Percentiles rank a stretch among this genome's conserved stretches.
Evolutionary conservation across 192 early-diverging fungal species (phyloP).

Genomic region (Backusella luteola): DNA sequence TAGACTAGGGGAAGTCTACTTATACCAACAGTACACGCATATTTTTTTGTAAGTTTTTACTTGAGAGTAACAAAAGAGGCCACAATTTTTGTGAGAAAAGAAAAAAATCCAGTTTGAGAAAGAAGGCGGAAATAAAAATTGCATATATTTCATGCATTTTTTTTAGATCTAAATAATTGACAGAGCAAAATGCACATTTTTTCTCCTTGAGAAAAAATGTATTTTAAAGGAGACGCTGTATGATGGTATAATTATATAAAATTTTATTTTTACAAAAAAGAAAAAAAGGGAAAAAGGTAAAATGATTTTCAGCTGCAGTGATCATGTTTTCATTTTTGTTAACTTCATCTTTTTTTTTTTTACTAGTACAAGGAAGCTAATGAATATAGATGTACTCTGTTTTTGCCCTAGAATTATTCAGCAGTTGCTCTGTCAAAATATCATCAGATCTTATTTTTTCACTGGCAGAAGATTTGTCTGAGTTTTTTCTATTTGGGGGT

Average conservation of each 20-base stretch:
- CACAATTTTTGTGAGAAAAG: not conserved
- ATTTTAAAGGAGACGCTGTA: not conserved
- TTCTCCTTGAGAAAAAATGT: not conserved
- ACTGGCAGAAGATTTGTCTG: not conserved
- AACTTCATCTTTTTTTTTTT: not conserved
- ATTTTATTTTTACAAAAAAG: conserved; percentile 1
- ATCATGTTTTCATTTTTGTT: not conserved
- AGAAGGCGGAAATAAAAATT: too few species aligned
- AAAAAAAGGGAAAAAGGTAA: not conserved
- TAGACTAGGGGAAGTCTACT: not conserved
- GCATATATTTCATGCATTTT: too few species aligned
- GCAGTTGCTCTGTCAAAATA: not conserved
- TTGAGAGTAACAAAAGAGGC: not conserved
- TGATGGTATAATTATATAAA: not conserved
- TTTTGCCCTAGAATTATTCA: not conserved
- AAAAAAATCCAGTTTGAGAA: too few species aligned
- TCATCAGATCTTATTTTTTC: not conserved
- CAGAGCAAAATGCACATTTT: not conserved
- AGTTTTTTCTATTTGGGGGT: not conserved
- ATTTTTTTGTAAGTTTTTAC: not conserved
- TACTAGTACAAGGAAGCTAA: not conserved
- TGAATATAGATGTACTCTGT: not conserved
- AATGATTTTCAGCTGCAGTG: not conserved
- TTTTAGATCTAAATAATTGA: not conserved
- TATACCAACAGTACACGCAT: not conserved